Base-by-base conservation (phyloP, 257 asterid species). In the Ocimum tenuiflorum region DNA sequence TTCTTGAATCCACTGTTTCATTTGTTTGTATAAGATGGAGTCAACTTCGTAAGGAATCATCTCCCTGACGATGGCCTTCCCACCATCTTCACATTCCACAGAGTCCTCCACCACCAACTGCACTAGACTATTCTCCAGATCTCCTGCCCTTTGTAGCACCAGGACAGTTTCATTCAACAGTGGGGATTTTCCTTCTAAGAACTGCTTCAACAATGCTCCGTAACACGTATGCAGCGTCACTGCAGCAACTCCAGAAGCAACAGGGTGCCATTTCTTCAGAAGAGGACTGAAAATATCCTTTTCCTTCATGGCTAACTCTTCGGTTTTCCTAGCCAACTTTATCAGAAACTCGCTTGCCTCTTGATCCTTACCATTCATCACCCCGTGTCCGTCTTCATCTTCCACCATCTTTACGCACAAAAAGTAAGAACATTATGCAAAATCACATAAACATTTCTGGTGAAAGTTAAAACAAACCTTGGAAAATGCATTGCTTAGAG, bases 31-130 rank as follows among this genome's bases (percentile, higher is more conserved):
- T 38, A 86, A 79, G n/a, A 85, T 55, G 0, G 90, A 59, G 7
- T 94, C 99, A n/a, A 88, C 89, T 66, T 94, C 99, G 35, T 83
- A 94, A 0, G 97, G 99, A 50, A 77, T 84, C 92, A 94, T 94
- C 50, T 94, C 95, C 53, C 88, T 77, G 22, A 82, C 90, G 18
- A 90, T 72, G 0, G 87, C 70, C 73, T 81, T 90, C 50, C 97
- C 91, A 19, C 97, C 99, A 27, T 86, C 95, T 64, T 87, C 92
- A 54, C 95, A 84, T 13, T 90, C 94, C 4, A 58, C 89, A 3
- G 99, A 82, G 50, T 88, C 91, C 72, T 90, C 95, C 1, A 83
- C 97, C 20, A 86, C 82, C 78, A 90, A 67, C 17, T 94, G 90
- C 43, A 90, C 81, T 65, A 94, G 48, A 4, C 67, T 72, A 65